Conservation (phyloP, 768 basidiomycete species). For the Scleroderma bovista region DNA sequence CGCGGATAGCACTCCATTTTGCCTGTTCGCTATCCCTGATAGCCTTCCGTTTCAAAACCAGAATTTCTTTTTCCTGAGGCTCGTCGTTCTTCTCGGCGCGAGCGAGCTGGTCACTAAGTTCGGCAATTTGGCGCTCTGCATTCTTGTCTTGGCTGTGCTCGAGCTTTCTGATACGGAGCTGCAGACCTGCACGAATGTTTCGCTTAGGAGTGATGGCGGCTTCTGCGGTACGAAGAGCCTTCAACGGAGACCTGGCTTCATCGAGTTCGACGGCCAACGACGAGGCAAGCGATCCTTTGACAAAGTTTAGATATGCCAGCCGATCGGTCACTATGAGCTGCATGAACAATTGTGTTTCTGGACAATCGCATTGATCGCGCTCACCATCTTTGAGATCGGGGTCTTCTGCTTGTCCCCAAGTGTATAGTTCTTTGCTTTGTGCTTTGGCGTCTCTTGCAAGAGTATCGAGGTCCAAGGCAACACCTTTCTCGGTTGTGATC, state of each 20-base stretch:
- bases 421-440: conserved; percentile 80
- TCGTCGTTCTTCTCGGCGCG: conserved; percentile 62
- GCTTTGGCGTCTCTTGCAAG: conserved; percentile 60
- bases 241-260: conserved; percentile 58
- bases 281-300: conserved; percentile 60
- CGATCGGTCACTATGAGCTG: conserved; percentile 61
- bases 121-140: conserved; percentile 60
- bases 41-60: conserved; percentile 70
- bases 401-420: conserved; percentile 71
- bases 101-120: conserved; percentile 64
- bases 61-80: conserved; percentile 62
- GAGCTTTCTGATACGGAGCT: conserved; percentile 55
- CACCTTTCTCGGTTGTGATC: conserved; percentile 72
- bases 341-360: conserved; percentile 15
- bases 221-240: conserved; percentile 71
- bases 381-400: conserved; percentile 74
- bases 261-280: conserved; percentile 61
- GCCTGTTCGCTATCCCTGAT: conserved; percentile 65
- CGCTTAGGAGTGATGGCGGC: conserved; percentile 53
- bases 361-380: conserved; percentile 12
- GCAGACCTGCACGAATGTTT: conserved; percentile 50
- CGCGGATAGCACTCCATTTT: conserved; percentile 79
- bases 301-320: conserved; percentile 75
- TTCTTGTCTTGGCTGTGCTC: conserved; percentile 65
- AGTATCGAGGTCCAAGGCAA: conserved; percentile 69